Conservation (phyloP, 306 rosid genomes). For the Gillenia trifoliata region DNA sequence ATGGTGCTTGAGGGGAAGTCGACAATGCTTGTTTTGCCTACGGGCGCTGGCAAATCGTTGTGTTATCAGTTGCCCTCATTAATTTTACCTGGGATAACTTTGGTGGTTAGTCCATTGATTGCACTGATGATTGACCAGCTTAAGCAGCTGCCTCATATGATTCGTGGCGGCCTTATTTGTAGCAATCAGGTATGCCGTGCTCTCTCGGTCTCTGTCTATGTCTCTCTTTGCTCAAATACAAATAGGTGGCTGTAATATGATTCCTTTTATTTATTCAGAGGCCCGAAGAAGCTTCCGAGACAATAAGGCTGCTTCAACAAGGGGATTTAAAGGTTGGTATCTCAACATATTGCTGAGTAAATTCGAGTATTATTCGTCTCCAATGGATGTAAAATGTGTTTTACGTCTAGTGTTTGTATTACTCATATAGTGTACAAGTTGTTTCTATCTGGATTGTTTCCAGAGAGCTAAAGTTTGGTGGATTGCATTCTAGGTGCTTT, state of each 20-base stretch:
- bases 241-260: not conserved
- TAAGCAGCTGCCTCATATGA: constrained; percentile 66
- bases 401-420: not conserved
- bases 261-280: constrained; percentile 37
- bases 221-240: not conserved
- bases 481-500: constrained; percentile 62
- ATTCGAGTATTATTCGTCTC: too few species aligned
- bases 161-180: constrained; percentile 67
- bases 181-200: constrained; percentile 62
- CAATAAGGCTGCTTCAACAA: constrained; percentile 56
- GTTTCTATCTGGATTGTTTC: not conserved
- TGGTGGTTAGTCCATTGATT: constrained; percentile 85
- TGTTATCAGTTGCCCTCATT: constrained; percentile 87
- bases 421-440: not conserved
- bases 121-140: constrained; percentile 95
- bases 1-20: constrained; percentile 69
- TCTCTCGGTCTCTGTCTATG: not conserved
- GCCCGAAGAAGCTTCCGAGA: constrained; percentile 62
- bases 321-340: constrained; percentile 61
- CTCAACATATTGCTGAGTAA: not conserved
- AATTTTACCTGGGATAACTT: constrained; percentile 72
- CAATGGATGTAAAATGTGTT: not conserved
- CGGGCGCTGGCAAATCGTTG: constrained; percentile 90
- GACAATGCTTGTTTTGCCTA: constrained; percentile 79
- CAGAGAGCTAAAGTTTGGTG: not conserved